Percentiles rank a stretch among this genome's conserved stretches.
Evolutionary conservation across 1,139 yeast species (phyloP).

Genomic region (Pichiaceae sp.): DNA sequence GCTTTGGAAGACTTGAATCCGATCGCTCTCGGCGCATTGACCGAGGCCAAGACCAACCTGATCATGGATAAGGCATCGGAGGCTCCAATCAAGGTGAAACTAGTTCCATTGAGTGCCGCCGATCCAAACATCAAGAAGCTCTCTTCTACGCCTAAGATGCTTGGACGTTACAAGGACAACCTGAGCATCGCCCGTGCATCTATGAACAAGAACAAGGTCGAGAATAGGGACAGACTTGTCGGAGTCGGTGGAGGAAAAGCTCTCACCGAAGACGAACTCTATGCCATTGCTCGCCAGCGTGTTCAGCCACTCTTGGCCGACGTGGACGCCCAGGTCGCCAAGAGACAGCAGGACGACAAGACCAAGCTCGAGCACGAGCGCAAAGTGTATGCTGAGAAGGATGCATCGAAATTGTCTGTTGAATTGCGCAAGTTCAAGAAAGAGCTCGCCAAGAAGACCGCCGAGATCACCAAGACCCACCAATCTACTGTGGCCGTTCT

Average conservation of each 20-base stretch:
- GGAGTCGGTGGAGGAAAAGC: constrained; percentile 49
- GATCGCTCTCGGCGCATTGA: constrained; percentile 1
- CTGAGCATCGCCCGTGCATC: constrained; percentile 42
- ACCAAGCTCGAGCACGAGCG: constrained; percentile 35
- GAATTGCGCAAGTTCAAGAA: constrained; percentile 35
- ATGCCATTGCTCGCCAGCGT: constrained; percentile 48
- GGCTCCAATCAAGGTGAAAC: constrained; percentile 4
- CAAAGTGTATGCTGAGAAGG: constrained; percentile 31
- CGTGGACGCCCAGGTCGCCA: constrained; percentile 43
- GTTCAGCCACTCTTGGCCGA: constrained; percentile 47
- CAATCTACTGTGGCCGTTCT: constrained; percentile 30
- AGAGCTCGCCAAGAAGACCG: constrained; percentile 34
- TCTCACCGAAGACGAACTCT: constrained; percentile 42
- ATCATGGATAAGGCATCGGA: constrained; percentile 4
- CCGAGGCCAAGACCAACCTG: constrained; percentile 1
- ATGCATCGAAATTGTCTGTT: constrained; percentile 35
- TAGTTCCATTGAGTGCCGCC: constrained; percentile 11
- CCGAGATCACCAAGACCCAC: constrained; percentile 32
- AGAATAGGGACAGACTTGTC: constrained; percentile 42
- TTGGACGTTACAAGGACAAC: constrained; percentile 40
- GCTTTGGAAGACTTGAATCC: constrained; percentile 1
- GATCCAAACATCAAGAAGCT: constrained; percentile 28
- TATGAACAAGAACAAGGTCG: constrained; percentile 32
- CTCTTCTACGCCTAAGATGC: constrained; percentile 40
- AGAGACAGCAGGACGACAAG: constrained; percentile 30